Evolutionary conservation across 805 yeast species (phyloP), one percentile per base, ranked within the genome.

Genomic region (Schizosaccharomyces octosporus): DNA sequence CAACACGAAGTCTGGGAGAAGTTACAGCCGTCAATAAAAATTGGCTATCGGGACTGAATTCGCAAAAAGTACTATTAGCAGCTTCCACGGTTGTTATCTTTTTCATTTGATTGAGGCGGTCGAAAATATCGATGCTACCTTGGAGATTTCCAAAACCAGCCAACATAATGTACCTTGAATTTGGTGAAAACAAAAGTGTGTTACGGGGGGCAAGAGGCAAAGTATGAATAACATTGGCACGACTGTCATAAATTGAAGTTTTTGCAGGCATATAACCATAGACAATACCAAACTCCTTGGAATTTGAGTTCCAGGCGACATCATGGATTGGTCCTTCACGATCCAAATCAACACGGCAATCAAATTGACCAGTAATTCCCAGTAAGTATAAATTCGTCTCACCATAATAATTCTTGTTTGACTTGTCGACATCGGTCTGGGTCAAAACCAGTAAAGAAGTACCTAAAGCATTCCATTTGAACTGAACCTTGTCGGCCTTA

Each of bases 81-180:
- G 97, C 98, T 69, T 87, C 86, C 68, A 93, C 84, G 21, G 86
- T 78, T 24, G 88, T 77, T 61, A 93, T 80, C 71, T 86, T 85
- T 62, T 77, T 74, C 71, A 88, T 90, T 72, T 85, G 84, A 69
- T 84, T 82, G 71, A 82, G 87, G 70, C 97, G 85, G 75, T 93
- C 98, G 70, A 88, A 82, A 64, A 93, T 84, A 71, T 94, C 97
- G 63, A 93, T 94, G 17, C 89, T 81, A 64, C 99, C 99, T 75
- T 90, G 97, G 71, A 93, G 79, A 72, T 93, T 93, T 67, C 99
- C 99, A 73, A 93, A 93, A 3, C 99, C 99, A 9, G 96, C 97
- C 64, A 89, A 90, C 64, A 93, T 76, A 60, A 94, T 83, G 68
- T 81, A 90, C 67, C 86, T 81, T 48, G 94, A 97, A 69, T 89